Base-by-base conservation (phyloP, 345 rosid species). In the Excoecaria agallocha region DNA sequence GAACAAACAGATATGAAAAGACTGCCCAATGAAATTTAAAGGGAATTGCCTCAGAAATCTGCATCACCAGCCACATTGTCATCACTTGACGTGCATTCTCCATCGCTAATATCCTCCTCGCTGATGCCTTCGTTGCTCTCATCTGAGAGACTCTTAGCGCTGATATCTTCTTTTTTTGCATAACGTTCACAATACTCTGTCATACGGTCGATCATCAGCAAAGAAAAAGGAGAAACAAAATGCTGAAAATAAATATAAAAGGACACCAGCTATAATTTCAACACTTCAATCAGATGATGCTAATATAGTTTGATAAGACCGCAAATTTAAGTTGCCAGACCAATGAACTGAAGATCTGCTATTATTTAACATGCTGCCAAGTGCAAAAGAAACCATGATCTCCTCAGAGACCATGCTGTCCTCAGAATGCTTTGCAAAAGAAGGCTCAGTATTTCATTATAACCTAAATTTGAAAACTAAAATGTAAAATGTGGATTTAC, bases 131-230 rank as follows among this genome's bases (percentile, higher is more conserved):
- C 83, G 68, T 74, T 78, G 55, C 77, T 71, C 9, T 77, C 85
- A 57, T 77, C 77, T 8, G 61, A 41, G 24, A 46, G n/a, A 54
- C 73, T 24, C 39, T 54, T 70, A 37, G 49, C 30, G n/a, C n/a
- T n/a, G 58, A 78, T 69, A 66, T 75, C 59, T 73, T 74, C 79
- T 75, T 79, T 69, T 77, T 76, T 79, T 15, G 85, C 85, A 54
- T 79, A 79, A 46, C 74, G 78, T 73, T 79, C 76, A n/a, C 85
- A 79, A 41, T 82, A 79, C 54, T 82, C 82, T 79, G 68, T 62
- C 45, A 67, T 58, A 66, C 46, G 73, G 73, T 57, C 22, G 64
- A 43, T 59, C 11, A 68, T 59, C 46, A 69, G 16, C 10, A 7
- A 52, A 54, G 46, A 74, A 37, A 52, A 12, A 59, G 22, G 4